Evolutionary conservation across 352 stramenopile genomes (phyloP).

Genomic region (Pythium scleroteichum): DNA sequence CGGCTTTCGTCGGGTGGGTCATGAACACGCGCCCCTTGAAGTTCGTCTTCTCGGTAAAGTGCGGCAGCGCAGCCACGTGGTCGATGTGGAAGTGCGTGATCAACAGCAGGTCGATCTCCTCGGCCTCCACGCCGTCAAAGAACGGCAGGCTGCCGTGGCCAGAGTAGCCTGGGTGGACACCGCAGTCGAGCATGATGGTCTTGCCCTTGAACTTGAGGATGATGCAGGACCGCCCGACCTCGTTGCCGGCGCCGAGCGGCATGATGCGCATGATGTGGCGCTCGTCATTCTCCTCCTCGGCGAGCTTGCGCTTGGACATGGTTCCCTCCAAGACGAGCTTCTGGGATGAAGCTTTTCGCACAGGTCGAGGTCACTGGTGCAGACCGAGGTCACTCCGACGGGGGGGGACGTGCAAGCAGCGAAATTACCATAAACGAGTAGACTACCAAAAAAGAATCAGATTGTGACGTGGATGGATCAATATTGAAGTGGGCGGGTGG

Average conservation of each 20-base stretch:
- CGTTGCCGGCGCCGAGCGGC: conserved; percentile 96
- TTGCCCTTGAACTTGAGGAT: conserved; percentile 99
- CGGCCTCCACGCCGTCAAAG: conserved; percentile 96
- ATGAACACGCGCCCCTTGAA: conserved; percentile 99
- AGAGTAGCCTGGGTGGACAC: conserved; percentile 92
- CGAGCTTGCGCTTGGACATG: conserved; percentile 77
- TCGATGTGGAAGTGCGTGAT: conserved; percentile 99
- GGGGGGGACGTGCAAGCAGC: too few relatives aligned
- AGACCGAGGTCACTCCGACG: too few relatives aligned
- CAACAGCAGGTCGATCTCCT: conserved; percentile 96
- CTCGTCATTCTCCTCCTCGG: conserved; percentile 77
- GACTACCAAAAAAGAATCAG: neutral
- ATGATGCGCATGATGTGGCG: conserved; percentile 93
- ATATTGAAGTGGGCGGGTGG: too few relatives aligned
- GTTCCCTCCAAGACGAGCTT: neutral
- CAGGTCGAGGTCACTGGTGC: too few relatives aligned
- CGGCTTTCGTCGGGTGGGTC: conserved; percentile 99
- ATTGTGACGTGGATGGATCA: neutral
- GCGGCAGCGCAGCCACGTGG: conserved; percentile 98
- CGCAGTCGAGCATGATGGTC: conserved; percentile 96
- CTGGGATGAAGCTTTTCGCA: neutral
- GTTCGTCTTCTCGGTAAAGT: conserved; percentile 98
- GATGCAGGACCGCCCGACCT: conserved; percentile 99
- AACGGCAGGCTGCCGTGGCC: conserved; percentile 97
- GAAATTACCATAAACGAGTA: too few relatives aligned